These are phyloP conservation scores for Xerocomellus amylosporus DNA, from an alignment of 768 basidiomycete species.

Conservation along the genomic window DNA sequence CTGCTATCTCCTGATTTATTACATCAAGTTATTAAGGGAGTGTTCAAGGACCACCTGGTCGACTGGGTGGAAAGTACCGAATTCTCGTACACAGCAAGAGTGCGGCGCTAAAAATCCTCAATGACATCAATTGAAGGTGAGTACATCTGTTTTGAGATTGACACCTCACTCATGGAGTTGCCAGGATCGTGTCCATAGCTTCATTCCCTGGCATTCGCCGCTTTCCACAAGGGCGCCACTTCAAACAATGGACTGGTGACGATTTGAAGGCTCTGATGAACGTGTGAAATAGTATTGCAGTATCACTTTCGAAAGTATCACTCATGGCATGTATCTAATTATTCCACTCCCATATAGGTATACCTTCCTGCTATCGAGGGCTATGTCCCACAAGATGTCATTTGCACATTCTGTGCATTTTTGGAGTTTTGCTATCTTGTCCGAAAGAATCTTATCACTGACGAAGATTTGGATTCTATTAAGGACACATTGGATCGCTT, in stretches of 20 bases:
- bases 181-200: neutral
- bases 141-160: no score
- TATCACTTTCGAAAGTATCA: no score
- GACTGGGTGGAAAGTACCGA: neutral
- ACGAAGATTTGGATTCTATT: no score
- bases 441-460: no score
- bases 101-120: neutral
- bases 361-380: neutral
- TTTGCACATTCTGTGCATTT: neutral
- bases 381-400: neutral
- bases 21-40: neutral
- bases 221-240: no score
- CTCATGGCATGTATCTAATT: no score
- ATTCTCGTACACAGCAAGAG: no score
- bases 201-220: neutral
- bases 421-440: neutral
- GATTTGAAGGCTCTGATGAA: neutral
- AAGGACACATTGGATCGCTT: no score
- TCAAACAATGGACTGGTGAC: neutral
- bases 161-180: no score
- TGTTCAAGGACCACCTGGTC: neutral
- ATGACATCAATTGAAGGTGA: neutral
- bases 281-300: no score
- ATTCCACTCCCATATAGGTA: no score
- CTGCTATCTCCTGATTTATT: neutral